Evolutionary conservation across 306 rosid genomes (phyloP), one percentile per base, ranked within the genome.

Genomic region (Mimosa bimucronata): DNA sequence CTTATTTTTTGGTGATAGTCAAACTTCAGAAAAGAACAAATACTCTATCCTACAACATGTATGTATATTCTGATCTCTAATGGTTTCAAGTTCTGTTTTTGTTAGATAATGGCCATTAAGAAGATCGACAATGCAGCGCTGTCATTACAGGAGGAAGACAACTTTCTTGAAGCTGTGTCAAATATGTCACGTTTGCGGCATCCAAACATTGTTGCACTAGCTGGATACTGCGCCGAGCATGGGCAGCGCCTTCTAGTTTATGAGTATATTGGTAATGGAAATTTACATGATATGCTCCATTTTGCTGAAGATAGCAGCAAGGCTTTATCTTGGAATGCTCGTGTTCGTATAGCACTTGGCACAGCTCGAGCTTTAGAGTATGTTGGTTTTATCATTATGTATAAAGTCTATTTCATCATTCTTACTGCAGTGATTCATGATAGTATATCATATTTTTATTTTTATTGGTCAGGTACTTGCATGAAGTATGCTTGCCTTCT

Each of bases 331-430:
- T 96, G 99, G 99, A 96, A 96, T 84, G 97, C 94, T 2, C 98
- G 99, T 68, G 99, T 96, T 48, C 90, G 98, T 79, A 89, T 96
- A 77, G 97, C 99, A 46, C 99, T 96, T 34, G 98, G 99, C 87
- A 93, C 97, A 7, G 97, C 99, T 80, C 89, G 99, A 71, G 99
- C 99, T 74, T 86, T 93, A 86, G 99, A 96, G 99, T 96, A 93
- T 15, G 99, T 85, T 53, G 69, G 52, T 52, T 74, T 74, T 46
- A 55, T 72, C n/a, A 75, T 82, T 16, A 18, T 18, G 23, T 4
- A 7, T 50, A 0, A 38, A 34, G 57, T 30, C 53, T 65, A 72
- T 76, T 77, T 71, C 19, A 9, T 2, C 40, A 15, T 25, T 66
- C 34, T 12, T 3, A 62, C 3, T 64, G 41, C 41, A 15, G 41